Base-by-base conservation (phyloP, 345 rosid genomes). In the Pelargonium nanum region DNA sequence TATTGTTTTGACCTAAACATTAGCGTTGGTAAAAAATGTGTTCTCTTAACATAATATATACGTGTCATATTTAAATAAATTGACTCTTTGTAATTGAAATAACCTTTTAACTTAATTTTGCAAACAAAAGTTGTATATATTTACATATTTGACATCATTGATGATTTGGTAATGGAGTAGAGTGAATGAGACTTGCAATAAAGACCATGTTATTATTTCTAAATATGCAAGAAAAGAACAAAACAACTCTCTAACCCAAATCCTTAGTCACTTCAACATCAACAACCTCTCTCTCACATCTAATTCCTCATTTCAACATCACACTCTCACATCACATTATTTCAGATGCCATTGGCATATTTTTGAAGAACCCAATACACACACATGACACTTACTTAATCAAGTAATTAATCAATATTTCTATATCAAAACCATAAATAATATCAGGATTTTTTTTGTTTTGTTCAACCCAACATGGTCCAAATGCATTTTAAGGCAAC, bases 401-500 rank as follows among this genome's bases (percentile, higher is more conserved):
- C 45, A 34, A 34, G 45, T 1, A 4, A 9, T 15, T 34, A 34
- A 1, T 34, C 45, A 5, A 9, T 10, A 34, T 5, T 9, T 15
- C 6, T 10, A 34, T 15, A 34, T 34, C 7, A 9, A 34, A 34
- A 34, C 45, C 6, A 34, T 34, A 1, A 34, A 34, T 34, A 28
- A 8, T 5, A 34, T 5, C 45, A 34, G 45, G 6, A 9, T 34
- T 28, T 28, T 55, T 65, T 23, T 62, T 56, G 28, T 57, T 55
- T 59, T 56, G 51, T 28, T 50, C 53, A 66, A 67, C 75, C 68
- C 45, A 75, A 75, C 72, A 71, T 71, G 77, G 74, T 77, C 77
- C 78, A 62, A 67, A 57, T 73, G 60, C 77, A 73, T 60, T 75
- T 77, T 69, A 70, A 63, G 79, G 81, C 68, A 75, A 72, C 45